Conservation (phyloP, 768 basidiomycete genomes). For the Phaffia tasmanica region DNA sequence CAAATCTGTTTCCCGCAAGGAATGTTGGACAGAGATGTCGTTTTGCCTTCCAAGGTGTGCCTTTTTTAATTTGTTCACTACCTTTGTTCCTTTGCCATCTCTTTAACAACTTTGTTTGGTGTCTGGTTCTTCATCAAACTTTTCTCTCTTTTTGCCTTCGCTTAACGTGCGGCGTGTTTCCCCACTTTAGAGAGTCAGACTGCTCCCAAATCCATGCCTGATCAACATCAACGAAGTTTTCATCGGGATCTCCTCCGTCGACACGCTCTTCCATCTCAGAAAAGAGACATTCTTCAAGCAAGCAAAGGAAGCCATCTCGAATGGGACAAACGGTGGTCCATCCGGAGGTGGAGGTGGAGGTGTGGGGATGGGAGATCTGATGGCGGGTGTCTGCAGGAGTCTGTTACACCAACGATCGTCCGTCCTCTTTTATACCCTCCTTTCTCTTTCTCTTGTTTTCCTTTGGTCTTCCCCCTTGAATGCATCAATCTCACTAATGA, state of each 20-base stretch:
- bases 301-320: conserved; percentile 50
- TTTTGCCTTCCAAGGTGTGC: conserved; percentile 38
- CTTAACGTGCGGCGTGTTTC: neutral
- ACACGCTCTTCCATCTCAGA: conserved; percentile 76
- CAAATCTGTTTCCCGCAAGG: conserved; percentile 79
- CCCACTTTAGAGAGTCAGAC: conserved; percentile 52
- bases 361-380: conserved; percentile 47
- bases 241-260: conserved; percentile 71
- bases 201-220: conserved; percentile 74
- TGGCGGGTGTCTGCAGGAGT: conserved; percentile 68
- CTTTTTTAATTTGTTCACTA: neutral
- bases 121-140: neutral
- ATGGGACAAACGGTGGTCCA: conserved; percentile 26
- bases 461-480: neutral
- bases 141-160: neutral
- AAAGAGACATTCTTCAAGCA: conserved; percentile 68
- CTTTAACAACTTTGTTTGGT: neutral
- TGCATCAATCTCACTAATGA: neutral
- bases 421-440: neutral
- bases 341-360: conserved; percentile 28
- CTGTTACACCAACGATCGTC: conserved; percentile 79
- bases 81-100: neutral
- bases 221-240: conserved; percentile 76
- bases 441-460: neutral
- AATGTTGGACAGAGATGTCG: conserved; percentile 34